A percentile compares a stretch with the other conserved stretches of the same genome.
These are phyloP conservation scores for Akanthomyces uredinophilus DNA, from an alignment of 2,329 filamentous ascomycete species.

Conservation along the genomic window DNA sequence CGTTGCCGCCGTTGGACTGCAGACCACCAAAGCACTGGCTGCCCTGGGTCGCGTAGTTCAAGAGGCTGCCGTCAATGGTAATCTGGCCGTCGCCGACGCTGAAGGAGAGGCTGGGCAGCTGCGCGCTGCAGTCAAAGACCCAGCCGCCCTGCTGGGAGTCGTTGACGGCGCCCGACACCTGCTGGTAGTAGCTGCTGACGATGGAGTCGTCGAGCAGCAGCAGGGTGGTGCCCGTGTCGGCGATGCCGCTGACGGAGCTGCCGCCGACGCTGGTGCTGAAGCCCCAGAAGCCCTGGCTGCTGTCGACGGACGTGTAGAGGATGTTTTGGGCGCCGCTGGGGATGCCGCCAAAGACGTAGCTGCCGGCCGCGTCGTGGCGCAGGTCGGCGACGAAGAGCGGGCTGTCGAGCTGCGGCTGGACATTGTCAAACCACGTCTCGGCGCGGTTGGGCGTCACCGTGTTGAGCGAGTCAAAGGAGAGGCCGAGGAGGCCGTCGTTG, in stretches of 20 bases:
- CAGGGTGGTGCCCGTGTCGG: conserved; percentile 59
- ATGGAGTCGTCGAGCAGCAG: conserved; percentile 53
- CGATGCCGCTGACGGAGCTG: conserved; percentile 37
- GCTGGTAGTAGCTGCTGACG: conserved; percentile 47
- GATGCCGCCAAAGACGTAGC: conserved; percentile 56
- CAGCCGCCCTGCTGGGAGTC: conserved; percentile 32
- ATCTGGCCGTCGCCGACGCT: conserved; percentile 54
- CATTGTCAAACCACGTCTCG: conserved; percentile 39
- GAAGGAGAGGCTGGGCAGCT: conserved; percentile 45
- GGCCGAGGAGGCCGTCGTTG: conserved; percentile 24
- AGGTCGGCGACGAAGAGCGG: conserved; percentile 65
- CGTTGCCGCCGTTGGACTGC: conserved; percentile 44
- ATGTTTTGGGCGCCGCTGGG: conserved; percentile 54
- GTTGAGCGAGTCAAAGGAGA: conserved; percentile 39
- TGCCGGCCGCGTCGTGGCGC: conserved; percentile 54
- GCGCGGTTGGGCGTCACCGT: conserved; percentile 38
- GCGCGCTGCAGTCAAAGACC: conserved; percentile 39
- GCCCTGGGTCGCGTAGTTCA: conserved; percentile 48
- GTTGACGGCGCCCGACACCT: conserved; percentile 42
- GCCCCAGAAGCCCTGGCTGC: conserved; percentile 59
- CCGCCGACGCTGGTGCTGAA: conserved; percentile 20
- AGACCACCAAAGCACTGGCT: conserved; percentile 62
- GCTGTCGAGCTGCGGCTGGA: conserved; percentile 17
- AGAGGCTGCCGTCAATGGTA: conserved; percentile 47
- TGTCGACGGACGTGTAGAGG: conserved; percentile 57